Base-by-base conservation (phyloP, 1,284 basidiomycete genomes). In the Peniophora sp. region DNA sequence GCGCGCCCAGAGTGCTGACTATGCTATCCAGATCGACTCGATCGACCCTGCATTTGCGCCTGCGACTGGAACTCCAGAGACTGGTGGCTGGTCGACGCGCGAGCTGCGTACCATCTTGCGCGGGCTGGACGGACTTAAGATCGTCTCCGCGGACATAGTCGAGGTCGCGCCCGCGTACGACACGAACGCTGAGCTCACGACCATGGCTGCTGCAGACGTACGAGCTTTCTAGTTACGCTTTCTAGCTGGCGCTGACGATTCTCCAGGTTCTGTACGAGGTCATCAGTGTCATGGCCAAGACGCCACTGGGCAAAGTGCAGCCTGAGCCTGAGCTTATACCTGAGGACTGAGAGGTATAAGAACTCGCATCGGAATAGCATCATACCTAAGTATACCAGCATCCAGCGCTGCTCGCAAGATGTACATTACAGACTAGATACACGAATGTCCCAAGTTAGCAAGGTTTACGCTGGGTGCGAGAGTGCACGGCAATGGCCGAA, bases 81-180 rank as follows among this genome's bases (percentile, higher is more conserved):
- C 82, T 1, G 83, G 79, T 35, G 85, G 85, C 16, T 88, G 85
- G 84, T 81, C 85, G 3, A 87, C 85, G 14, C 78, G 87, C 53
- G 85, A 89, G 65, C 66, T 89, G 49, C 79, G 84, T 45, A 79
- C 83, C 11, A 89, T 90, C 58, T 64, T 89, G 50, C 72, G 86
- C 36, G 86, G 87, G 27, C 68, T 90, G 14, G 81, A 84, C 54
- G 87, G 86, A 27, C 67, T 89, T 52, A 70, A 80, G 53, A 82
- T 89, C 53, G 82, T 89, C 48, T 86, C 81, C 41, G 88, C 85
- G 6, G 89, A 90, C 62, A 81, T 91, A 48, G 88, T 90, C 43
- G 88, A 90, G 63, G 88, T 90, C 16, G 83, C 86, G 2, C 88
- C 88, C 39, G 84, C 87, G 8, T 90, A 88, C 59, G 86, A 89